Conservation (phyloP, 192 early-diverging fungal genomes). For the Lunasporangiospora selenospora region DNA sequence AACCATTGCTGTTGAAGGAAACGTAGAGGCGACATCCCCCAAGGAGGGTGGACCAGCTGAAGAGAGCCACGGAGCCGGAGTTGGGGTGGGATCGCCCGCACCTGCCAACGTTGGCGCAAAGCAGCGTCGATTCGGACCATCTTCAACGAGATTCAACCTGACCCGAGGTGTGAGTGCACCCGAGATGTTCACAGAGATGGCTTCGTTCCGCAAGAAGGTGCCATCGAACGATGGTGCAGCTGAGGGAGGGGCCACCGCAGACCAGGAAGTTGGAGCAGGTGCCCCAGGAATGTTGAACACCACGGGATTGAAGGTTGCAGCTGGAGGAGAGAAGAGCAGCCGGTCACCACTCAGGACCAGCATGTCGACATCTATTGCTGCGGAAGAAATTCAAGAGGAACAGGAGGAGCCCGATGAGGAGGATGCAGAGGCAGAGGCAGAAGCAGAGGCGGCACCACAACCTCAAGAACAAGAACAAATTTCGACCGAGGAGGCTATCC, state of each 20-base stretch:
- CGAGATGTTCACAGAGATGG: constrained; percentile 40
- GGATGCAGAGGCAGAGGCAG: too few species aligned
- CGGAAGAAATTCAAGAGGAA: background rate
- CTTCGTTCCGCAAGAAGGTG: constrained; percentile 32
- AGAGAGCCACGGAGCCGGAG: too few species aligned
- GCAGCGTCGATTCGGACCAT: constrained; percentile 20
- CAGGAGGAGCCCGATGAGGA: background rate
- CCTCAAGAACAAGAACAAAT: constrained; percentile 2
- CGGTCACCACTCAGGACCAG: constrained; percentile 31
- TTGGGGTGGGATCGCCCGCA: constrained; percentile 12
- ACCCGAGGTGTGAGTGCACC: constrained; percentile 42
- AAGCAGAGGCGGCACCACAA: background rate
- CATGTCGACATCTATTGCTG: constrained; percentile 2
- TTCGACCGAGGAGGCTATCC: background rate
- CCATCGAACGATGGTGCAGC: constrained; percentile 4
- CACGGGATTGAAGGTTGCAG: constrained; percentile 14
- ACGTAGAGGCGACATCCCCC: background rate
- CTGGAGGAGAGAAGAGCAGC: constrained; percentile 39
- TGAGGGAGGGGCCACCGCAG: constrained; percentile 2
- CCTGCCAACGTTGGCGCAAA: constrained; percentile 12
- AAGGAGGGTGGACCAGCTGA: constrained; percentile 22
- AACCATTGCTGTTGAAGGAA: constrained; percentile 21
- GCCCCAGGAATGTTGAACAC: constrained; percentile 33
- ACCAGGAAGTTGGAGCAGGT: background rate
- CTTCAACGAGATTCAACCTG: constrained; percentile 8